These are phyloP conservation scores for Phanerochaete carnosa DNA, from an alignment of 768 basidiomycete species.

Conservation along the genomic window DNA sequence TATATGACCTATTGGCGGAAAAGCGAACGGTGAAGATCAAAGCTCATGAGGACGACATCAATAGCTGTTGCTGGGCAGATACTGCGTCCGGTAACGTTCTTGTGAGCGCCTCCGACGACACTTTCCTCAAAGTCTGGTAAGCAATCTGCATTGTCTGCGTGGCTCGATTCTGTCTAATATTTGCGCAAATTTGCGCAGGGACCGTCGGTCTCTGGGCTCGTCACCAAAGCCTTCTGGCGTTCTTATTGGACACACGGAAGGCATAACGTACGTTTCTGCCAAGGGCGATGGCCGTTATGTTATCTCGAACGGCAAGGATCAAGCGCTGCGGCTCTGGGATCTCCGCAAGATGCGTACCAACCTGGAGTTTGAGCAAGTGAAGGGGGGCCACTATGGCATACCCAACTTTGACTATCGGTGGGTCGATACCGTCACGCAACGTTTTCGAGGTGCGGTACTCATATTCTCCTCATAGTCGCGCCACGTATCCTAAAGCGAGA, in stretches of 20 bases:
- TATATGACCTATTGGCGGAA: constrained; percentile 87
- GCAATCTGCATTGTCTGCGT: constrained; percentile 10
- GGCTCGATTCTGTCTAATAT: too few relatives aligned
- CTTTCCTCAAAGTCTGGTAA: constrained; percentile 93
- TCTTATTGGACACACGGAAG: constrained; percentile 93
- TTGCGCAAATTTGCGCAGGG: constrained; percentile 32
- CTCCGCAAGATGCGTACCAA: constrained; percentile 86
- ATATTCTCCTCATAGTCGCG: constrained; percentile 41
- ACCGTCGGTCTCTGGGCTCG: constrained; percentile 45
- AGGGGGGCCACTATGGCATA: constrained; percentile 50
- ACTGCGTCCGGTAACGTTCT: constrained; percentile 89
- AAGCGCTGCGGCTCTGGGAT: constrained; percentile 89
- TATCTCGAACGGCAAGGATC: constrained; percentile 96
- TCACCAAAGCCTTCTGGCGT: constrained; percentile 83
- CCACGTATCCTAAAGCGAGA: constrained; percentile 61
- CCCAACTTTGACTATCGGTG: constrained; percentile 80
- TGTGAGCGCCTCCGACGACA: constrained; percentile 93
- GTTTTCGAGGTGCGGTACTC: background rate
- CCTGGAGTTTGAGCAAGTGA: constrained; percentile 58
- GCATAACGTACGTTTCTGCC: constrained; percentile 90
- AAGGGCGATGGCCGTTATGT: constrained; percentile 97
- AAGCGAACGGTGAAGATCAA: constrained; percentile 76
- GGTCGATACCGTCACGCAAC: constrained; percentile 17
- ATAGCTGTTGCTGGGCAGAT: constrained; percentile 96
- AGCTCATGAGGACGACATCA: constrained; percentile 91